Evolutionary conservation across 1,284 basidiomycete genomes (phyloP).

Genomic region (Meira miltonrushii): DNA sequence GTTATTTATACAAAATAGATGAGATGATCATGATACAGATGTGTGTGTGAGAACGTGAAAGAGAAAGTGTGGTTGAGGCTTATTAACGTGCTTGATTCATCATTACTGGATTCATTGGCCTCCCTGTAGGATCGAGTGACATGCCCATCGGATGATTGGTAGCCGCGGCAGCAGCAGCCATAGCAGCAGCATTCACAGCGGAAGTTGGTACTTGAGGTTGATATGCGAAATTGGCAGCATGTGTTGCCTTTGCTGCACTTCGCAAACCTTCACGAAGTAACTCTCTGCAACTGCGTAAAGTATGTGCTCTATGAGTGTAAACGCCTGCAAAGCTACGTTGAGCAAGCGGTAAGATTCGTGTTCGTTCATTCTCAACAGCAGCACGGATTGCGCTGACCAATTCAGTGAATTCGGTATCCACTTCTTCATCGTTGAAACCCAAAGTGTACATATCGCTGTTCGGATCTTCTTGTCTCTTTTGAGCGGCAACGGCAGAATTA

Average conservation of each 20-base stretch:
- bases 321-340: constrained; percentile 32
- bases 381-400: constrained; percentile 30
- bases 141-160: too few relatives aligned
- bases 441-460: constrained; percentile 41
- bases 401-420: constrained; percentile 34
- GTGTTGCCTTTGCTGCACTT: constrained; percentile 10
- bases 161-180: too few relatives aligned
- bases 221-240: neutral
- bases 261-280: constrained; percentile 35
- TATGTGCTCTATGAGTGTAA: constrained; percentile 32
- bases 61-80: neutral
- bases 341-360: constrained; percentile 37
- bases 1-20: neutral
- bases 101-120: too few relatives aligned
- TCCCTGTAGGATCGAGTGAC: too few relatives aligned
- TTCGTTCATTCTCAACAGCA: constrained; percentile 31
- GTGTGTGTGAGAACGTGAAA: neutral
- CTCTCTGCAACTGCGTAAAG: constrained; percentile 37
- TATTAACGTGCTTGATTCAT: too few relatives aligned
- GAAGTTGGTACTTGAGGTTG: neutral
- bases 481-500: constrained; percentile 1
- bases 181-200: too few relatives aligned
- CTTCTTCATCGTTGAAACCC: constrained; percentile 37
- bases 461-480: constrained; percentile 26
- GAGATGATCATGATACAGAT: neutral